Percentiles rank a stretch among this genome's conserved stretches.
Conservation (phyloP, 495 filamentous ascomycete genomes). For the Aspergillus bridgeri region DNA sequence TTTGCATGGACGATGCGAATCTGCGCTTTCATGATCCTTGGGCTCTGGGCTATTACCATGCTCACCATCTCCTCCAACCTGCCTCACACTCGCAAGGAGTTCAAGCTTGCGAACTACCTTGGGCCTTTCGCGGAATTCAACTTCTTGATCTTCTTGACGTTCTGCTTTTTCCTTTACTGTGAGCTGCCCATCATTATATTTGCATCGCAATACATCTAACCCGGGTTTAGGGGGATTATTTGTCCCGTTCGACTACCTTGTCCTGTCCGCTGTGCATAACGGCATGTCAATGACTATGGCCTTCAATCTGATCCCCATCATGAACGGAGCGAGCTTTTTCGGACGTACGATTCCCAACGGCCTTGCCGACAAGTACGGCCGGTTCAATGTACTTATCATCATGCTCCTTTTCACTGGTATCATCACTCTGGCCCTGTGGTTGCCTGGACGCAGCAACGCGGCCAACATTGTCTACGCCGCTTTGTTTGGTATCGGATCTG, state of each 20-base stretch:
- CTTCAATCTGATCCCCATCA: neutral
- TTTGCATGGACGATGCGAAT: neutral
- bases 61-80: neutral
- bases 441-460: slow-evolving; percentile 51
- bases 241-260: neutral
- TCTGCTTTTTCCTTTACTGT: neutral
- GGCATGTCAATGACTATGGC: neutral
- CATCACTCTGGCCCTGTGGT: slow-evolving; percentile 60
- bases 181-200: neutral
- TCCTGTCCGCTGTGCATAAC: neutral
- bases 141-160: neutral
- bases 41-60: neutral
- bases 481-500: slow-evolving; percentile 65
- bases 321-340: slow-evolving; percentile 42
- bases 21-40: neutral
- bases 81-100: neutral
- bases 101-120: neutral
- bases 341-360: slow-evolving; percentile 63
- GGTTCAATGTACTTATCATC: slow-evolving; percentile 62
- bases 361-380: slow-evolving; percentile 62
- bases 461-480: slow-evolving; percentile 58
- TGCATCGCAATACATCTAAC: no score
- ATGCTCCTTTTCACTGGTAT: slow-evolving; percentile 52
- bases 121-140: neutral
- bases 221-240: neutral